Evolutionary conservation across 2,329 filamentous ascomycete genomes (phyloP).

Genomic region (Phaeoacremonium minimum): DNA sequence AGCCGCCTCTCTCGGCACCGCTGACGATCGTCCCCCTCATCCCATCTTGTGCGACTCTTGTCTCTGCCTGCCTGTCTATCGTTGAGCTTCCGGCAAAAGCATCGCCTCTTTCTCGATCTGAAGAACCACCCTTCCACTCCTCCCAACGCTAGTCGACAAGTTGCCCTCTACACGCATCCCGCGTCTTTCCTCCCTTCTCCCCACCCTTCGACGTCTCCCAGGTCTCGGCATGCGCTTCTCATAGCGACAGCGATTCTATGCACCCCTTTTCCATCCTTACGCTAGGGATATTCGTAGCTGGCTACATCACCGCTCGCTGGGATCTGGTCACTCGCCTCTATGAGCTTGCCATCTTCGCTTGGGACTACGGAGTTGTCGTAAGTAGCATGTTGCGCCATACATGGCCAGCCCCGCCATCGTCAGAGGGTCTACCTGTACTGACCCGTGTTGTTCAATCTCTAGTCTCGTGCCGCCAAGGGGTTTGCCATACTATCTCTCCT

Average conservation of each 20-base stretch:
- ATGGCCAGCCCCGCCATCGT: slow-evolving; percentile 1
- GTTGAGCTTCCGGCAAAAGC: too few species aligned
- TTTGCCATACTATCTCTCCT: slow-evolving; percentile 77
- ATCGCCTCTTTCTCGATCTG: too few species aligned
- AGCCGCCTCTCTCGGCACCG: too few species aligned
- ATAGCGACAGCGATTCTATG: slow-evolving; percentile 61
- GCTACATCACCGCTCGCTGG: slow-evolving; percentile 99
- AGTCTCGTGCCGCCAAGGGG: slow-evolving; percentile 83
- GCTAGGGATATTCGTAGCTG: slow-evolving; percentile 97
- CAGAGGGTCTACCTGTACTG: too few species aligned
- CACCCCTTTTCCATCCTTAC: slow-evolving; percentile 96
- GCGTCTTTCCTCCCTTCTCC: not conserved
- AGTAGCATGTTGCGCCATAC: not conserved
- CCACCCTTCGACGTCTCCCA: not conserved
- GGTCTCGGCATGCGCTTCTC: slow-evolving; percentile 38
- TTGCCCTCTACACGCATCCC: not conserved
- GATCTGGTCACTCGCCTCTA: slow-evolving; percentile 95
- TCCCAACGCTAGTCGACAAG: too few species aligned
- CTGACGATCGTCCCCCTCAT: too few species aligned
- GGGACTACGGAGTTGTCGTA: slow-evolving; percentile 97
- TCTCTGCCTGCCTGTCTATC: too few species aligned
- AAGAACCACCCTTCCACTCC: too few species aligned
- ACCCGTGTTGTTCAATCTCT: not conserved
- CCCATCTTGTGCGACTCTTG: too few species aligned
- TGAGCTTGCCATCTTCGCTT: slow-evolving; percentile 95